Evolutionary conservation across 768 basidiomycete genomes (phyloP), one percentile per base, ranked within the genome.

Genomic region (Pleurotus salmoneostramineus): DNA sequence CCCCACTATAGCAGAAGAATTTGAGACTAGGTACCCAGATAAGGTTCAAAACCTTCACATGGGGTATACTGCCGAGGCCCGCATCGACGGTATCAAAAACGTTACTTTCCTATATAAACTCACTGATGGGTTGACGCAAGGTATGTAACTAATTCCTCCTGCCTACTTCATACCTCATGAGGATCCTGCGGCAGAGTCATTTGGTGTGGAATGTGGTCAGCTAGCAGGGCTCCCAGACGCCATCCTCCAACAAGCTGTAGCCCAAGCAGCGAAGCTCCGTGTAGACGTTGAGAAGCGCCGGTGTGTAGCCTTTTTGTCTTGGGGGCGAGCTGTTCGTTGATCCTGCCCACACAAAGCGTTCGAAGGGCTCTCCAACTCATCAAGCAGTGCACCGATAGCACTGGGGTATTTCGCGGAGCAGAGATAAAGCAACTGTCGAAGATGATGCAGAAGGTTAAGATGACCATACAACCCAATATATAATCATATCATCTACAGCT

Each of bases 131-230:
- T 74, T 93, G 36, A 88, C 93, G 3, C 75, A 79, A 61, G 83
- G 84, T 72, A 57, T 27, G 14, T 54, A 31, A 17, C 35, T 60
- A 17, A 31, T 50, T 34, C 17, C 42, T n/a, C 43, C n/a, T 33
- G 5, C 15, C 34, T 57, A 3, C 21, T 27, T 27, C 21, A 3
- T 27, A 27, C 40, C 49, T n/a, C 36, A 40, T 33, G 17, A 54
- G 21, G 21, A 15, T 21, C 44, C 37, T 44, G 32, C 32, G 48
- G 21, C 36, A 77, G 88, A 88, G 65, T 94, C 92, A 0, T 98
- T 95, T 67, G 95, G 95, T 8, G 86, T 97, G 6, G 95, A 96
- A 75, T 96, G 94, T 68, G 94, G 87, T 6, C 82, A 93, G 45
- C 80, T 98, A 27, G 96, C 96, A 0, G 89, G 88, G 6, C 68